Percentiles rank a stretch among this genome's conserved stretches.
Conservation (phyloP, 192 early-diverging fungal genomes). For the Phycomyces nitens region DNA sequence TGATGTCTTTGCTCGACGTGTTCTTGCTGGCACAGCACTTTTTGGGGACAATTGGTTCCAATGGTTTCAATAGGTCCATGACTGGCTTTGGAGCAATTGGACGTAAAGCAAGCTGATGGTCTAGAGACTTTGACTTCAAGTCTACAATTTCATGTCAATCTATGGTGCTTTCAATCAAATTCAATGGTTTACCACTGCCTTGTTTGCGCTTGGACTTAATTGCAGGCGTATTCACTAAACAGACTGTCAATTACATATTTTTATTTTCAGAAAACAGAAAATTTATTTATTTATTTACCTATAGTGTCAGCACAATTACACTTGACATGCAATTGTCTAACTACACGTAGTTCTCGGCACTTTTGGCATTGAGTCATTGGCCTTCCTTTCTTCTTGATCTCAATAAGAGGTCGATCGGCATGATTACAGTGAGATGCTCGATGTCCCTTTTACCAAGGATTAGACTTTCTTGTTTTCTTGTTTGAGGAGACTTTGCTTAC, state of each 20-base stretch:
- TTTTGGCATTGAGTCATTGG: conserved; percentile 63
- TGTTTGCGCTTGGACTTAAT: too few relatives aligned
- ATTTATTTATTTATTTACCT: background rate
- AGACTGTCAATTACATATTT: too few relatives aligned
- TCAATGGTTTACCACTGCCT: too few relatives aligned
- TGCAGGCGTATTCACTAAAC: too few relatives aligned
- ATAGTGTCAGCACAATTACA: conserved; percentile 48
- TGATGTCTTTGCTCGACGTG: background rate
- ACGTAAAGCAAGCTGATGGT: background rate
- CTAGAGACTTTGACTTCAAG: background rate
- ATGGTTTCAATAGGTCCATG: background rate
- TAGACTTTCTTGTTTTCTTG: too few relatives aligned
- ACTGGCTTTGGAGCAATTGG: background rate
- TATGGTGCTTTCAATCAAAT: too few relatives aligned
- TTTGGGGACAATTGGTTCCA: too few relatives aligned
- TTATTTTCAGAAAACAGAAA: too few relatives aligned
- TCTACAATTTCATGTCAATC: too few relatives aligned
- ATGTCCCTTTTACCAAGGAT: conserved; percentile 28
- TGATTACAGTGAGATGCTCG: conserved; percentile 34
- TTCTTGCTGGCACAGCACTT: too few relatives aligned
- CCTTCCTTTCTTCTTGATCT: conserved; percentile 66
- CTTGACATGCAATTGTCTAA: conserved; percentile 62
- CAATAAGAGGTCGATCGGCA: conserved; percentile 52
- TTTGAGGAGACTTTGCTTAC: background rate
- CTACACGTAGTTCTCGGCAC: conserved; percentile 61